Percentiles rank a stretch among this genome's conserved stretches.
Evolutionary conservation across 257 asterid species (phyloP).

Genomic region (Nemophila menziesii): DNA sequence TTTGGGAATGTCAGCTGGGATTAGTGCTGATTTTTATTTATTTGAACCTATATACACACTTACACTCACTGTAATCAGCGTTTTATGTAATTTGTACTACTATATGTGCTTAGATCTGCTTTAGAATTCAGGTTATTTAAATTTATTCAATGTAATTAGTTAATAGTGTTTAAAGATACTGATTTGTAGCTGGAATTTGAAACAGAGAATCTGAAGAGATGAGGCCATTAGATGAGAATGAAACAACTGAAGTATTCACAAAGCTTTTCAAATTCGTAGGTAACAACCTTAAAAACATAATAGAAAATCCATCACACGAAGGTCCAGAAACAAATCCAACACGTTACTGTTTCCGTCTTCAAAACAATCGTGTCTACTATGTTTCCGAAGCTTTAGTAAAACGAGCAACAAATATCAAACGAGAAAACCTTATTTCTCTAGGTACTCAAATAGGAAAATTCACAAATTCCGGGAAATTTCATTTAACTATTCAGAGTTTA

Average conservation of each 20-base stretch:
- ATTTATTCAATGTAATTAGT: too few relatives aligned
- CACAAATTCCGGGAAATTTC: slow-evolving; percentile 61
- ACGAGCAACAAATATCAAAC: slow-evolving; percentile 81
- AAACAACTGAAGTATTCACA: slow-evolving; percentile 69
- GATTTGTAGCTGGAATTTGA: too few relatives aligned
- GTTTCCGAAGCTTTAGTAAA: slow-evolving; percentile 74
- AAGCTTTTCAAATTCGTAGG: slow-evolving; percentile 88
- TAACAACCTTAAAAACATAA: slow-evolving; percentile 59
- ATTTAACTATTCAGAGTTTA: slow-evolving; percentile 53
- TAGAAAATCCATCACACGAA: slow-evolving; percentile 70
- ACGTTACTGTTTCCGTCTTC: slow-evolving; percentile 85
- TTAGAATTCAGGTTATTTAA: too few relatives aligned
- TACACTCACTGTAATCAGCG: too few relatives aligned
- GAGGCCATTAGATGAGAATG: slow-evolving; percentile 83
- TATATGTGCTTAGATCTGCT: too few relatives aligned
- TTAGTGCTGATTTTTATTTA: too few relatives aligned
- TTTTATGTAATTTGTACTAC: too few relatives aligned
- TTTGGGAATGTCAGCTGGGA: too few relatives aligned
- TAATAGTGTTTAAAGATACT: too few relatives aligned
- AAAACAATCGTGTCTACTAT: slow-evolving; percentile 63
- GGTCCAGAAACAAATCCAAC: slow-evolving; percentile 65
- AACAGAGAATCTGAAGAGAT: too few relatives aligned
- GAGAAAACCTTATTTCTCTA: slow-evolving; percentile 51
- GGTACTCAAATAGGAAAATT: slow-evolving; percentile 88
- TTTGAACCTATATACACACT: too few relatives aligned